Evolutionary conservation across 148 eudicot species (phyloP), one percentile per base, ranked within the genome.

Genomic region (Arctostaphylos glauca): DNA sequence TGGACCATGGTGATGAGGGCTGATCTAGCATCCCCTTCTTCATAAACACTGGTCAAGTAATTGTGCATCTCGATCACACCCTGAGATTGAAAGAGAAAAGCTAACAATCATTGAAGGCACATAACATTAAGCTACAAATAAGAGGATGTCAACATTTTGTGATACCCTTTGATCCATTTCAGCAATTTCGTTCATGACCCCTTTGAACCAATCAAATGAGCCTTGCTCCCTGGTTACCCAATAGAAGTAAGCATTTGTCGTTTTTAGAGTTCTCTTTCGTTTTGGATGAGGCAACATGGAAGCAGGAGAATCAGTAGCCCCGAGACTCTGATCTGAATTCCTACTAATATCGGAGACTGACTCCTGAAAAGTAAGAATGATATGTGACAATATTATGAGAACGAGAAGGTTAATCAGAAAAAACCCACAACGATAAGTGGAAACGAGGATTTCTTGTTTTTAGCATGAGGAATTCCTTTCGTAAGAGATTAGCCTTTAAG

Each of bases 61-160:
- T 97, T 97, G 83, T 97, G 99, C 99, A 97, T 94, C 87, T 97
- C 99, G 74, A 97, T 94, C 9, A 97, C 93, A 59, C 98, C 97
- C 99, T 97, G 87, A 49, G 74, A 62, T 68, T 66, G 53, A 64
- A 84, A 52, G 48, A 15, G 59, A 49, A 53, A 73, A 38, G 48
- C 47, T 76, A 49, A 79, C 81, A 78, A 50, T 53, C 21, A 73
- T 41, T 12, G 2, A n/a, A 43, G 5, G 41, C 21, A 23, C 47
- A 4, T 54, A 52, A 82, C 1, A 59, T 0, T 83, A 6, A 49
- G 64, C 72, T 46, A 49, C 19, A 4, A 56, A 49, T 78, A 14
- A 18, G 25, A 47, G 76, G 54, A 41, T 66, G 19, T 50, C 9
- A 21, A 41, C 31, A 55, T 78, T n/a, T 84, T 52, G 74, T 5